A percentile compares a stretch with the other conserved stretches of the same genome.
These are phyloP conservation scores for Hypoxylon sp. DNA, from an alignment of 2,329 filamentous ascomycete species.

Conservation along the genomic window DNA sequence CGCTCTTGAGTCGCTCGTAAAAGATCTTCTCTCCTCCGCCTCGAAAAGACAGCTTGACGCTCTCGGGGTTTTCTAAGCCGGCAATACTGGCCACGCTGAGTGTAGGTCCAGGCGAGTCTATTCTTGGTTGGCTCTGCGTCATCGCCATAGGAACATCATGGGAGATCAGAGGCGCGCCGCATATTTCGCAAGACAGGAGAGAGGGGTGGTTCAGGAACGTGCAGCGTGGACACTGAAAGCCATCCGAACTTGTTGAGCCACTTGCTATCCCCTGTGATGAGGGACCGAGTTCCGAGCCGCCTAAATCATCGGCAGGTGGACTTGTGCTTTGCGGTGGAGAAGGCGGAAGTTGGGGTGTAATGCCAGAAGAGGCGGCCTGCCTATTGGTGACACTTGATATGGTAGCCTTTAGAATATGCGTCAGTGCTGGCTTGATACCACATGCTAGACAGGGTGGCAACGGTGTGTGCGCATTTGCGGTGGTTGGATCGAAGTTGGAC, in stretches of 20 bases:
- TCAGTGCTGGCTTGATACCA: conserved; percentile 89
- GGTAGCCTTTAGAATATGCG: conserved; percentile 86
- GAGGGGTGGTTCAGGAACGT: conserved; percentile 96
- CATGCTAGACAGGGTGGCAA: conserved; percentile 91
- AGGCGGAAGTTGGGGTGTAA: conserved; percentile 36
- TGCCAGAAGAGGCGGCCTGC: conserved; percentile 38
- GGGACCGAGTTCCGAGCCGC: conserved; percentile 25
- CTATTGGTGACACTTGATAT: conserved; percentile 77
- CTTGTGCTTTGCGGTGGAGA: conserved; percentile 29
- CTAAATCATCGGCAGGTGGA: conserved; percentile 24
- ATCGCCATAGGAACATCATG: conserved; percentile 59
- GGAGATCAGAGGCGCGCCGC: conserved; percentile 79
- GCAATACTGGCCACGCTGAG: conserved; percentile 59
- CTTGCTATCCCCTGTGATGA: conserved; percentile 18
- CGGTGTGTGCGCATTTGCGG: conserved; percentile 82
- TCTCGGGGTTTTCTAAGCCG: conserved; percentile 72
- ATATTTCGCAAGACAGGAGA: conserved; percentile 88
- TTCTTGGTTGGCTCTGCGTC: conserved; percentile 61
- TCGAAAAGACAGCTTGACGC: conserved; percentile 92
- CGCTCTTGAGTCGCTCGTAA: conserved; percentile 86
- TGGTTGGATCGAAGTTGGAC: conserved; percentile 89
- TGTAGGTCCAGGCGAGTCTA: conserved; percentile 83
- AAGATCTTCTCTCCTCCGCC: conserved; percentile 91
- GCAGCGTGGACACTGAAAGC: conserved; percentile 82
- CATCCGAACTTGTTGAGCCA: conserved; percentile 31